Conservation (phyloP, 495 filamentous ascomycete species). For the Xylaria castorea region DNA sequence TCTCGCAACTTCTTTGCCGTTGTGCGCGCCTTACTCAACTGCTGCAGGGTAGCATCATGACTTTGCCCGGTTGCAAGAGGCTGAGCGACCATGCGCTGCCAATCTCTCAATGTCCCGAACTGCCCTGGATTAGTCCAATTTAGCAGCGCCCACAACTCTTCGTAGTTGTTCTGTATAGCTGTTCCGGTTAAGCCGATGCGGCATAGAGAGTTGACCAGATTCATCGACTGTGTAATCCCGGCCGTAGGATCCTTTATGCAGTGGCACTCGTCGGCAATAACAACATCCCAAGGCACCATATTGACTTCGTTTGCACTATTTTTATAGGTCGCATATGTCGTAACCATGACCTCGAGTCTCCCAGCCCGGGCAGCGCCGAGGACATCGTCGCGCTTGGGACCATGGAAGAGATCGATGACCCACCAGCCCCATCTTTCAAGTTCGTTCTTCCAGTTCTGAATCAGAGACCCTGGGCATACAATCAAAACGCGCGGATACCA, state of each 20-base stretch:
- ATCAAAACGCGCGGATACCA: conserved; percentile 93
- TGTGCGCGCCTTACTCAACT: conserved; percentile 80
- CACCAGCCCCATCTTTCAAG: conserved; percentile 94
- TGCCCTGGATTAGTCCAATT: conserved; percentile 96
- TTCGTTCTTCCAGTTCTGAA: conserved; percentile 90
- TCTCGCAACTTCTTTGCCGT: conserved; percentile 86
- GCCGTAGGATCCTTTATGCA: conserved; percentile 81
- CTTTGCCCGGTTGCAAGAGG: conserved; percentile 85
- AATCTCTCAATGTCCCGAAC: conserved; percentile 78
- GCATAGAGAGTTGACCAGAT: conserved; percentile 89
- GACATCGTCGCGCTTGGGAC: conserved; percentile 72
- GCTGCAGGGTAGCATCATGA: conserved; percentile 86
- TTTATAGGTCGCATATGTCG: conserved; percentile 89
- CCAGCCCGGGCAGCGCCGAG: conserved; percentile 78
- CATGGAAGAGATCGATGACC: conserved; percentile 85
- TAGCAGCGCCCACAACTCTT: conserved; percentile 94
- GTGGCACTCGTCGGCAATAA: conserved; percentile 97
- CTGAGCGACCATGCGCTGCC: conserved; percentile 75
- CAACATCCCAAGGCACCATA: conserved; percentile 89
- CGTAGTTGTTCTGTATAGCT: conserved; percentile 97
- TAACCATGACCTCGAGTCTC: conserved; percentile 85
- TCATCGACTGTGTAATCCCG: conserved; percentile 85
- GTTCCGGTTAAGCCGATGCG: conserved; percentile 94
- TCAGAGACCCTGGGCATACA: conserved; percentile 85
- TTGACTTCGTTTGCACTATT: conserved; percentile 78